Conservation (phyloP, 1,284 basidiomycete genomes). For the Taiwanofungus camphoratus region DNA sequence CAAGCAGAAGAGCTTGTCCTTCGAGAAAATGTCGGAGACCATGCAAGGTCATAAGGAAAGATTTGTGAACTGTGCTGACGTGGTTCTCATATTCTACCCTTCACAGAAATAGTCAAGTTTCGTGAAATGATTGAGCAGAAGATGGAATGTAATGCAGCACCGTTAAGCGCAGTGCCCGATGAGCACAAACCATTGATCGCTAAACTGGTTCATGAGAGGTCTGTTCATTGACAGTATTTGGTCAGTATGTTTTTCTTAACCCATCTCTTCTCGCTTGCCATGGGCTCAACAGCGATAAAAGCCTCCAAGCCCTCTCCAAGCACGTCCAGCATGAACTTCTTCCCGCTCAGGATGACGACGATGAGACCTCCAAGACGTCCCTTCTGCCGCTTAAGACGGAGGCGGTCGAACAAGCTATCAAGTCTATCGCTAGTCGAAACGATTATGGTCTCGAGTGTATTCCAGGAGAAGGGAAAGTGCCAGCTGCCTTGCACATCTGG, state of each 20-base stretch:
- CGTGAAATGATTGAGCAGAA: constrained; percentile 58
- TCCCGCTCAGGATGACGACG: constrained; percentile 51
- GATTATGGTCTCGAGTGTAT: constrained; percentile 69
- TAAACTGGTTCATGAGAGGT: constrained; percentile 81
- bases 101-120: constrained; percentile 66
- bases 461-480: constrained; percentile 40
- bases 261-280: not conserved
- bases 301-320: constrained; percentile 51
- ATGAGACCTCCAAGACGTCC: constrained; percentile 28
- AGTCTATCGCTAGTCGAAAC: constrained; percentile 50
- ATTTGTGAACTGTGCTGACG: not conserved
- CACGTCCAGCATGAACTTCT: constrained; percentile 59
- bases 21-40: constrained; percentile 76
- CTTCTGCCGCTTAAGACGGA: constrained; percentile 37
- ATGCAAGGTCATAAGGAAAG: constrained; percentile 72
- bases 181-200: constrained; percentile 70
- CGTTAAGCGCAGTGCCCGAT: constrained; percentile 54
- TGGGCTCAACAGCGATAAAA: constrained; percentile 56
- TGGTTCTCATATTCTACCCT: not conserved
- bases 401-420: constrained; percentile 58
- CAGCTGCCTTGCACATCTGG: constrained; percentile 71
- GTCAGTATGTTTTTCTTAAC: not conserved
- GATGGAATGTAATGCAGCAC: constrained; percentile 37
- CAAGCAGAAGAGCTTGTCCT: constrained; percentile 71
- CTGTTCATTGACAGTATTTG: constrained; percentile 10